These are phyloP conservation scores for Amaranthus palmeri DNA, from an alignment of 148 eudicot species.

Conservation along the genomic window DNA sequence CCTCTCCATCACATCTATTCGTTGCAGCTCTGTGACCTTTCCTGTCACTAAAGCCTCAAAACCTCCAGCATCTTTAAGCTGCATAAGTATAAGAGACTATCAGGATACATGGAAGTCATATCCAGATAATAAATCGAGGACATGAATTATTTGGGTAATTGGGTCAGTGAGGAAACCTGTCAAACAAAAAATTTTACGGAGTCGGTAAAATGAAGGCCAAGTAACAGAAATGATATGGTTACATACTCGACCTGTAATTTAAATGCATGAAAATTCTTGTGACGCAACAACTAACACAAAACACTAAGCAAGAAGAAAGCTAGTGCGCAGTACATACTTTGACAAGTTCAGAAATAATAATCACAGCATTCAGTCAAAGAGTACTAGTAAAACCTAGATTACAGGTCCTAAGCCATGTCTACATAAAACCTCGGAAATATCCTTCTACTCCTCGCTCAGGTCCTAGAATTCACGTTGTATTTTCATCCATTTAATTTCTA, in stretches of 20 bases:
- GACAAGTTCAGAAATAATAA: neutral
- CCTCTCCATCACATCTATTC: constrained; percentile 84
- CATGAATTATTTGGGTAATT: neutral
- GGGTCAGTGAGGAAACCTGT: neutral
- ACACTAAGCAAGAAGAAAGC: neutral
- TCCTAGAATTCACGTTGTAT: too few relatives aligned
- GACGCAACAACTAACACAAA: neutral
- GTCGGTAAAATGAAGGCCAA: neutral
- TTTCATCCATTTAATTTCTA: too few relatives aligned
- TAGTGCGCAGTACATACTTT: neutral
- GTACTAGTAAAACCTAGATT: neutral
- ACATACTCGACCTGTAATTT: neutral
- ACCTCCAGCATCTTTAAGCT: constrained; percentile 90
- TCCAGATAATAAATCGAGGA: neutral
- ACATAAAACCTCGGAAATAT: neutral
- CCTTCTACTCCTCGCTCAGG: neutral
- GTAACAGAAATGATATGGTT: neutral
- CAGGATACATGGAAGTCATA: neutral
- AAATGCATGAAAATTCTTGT: neutral
- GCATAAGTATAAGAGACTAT: constrained; percentile 18
- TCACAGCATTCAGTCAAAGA: too few relatives aligned
- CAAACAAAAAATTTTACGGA: neutral
- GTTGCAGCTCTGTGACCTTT: constrained; percentile 66
- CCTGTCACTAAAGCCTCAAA: constrained; percentile 73
- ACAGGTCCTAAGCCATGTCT: neutral